Percentiles rank a stretch among this genome's conserved stretches.
Evolutionary conservation across 768 basidiomycete genomes (phyloP).

Genomic region (Hypsizygus marmoreus): DNA sequence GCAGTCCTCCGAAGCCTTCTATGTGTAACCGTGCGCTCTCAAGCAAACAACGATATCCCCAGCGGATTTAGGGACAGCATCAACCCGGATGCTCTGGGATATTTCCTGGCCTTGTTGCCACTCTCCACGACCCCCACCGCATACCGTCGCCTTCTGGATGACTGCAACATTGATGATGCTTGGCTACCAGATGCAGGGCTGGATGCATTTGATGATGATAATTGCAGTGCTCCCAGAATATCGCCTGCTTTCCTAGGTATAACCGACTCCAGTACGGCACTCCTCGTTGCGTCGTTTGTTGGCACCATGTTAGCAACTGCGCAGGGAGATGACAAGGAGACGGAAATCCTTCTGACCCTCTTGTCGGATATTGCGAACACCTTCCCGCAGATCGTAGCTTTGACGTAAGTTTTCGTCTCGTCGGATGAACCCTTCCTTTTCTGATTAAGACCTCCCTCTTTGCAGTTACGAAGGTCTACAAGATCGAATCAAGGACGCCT

Average conservation of each 20-base stretch:
- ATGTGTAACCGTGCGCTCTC: constrained; percentile 54
- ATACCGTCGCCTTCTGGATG: constrained; percentile 63
- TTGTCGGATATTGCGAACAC: constrained; percentile 68
- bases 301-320: constrained; percentile 74
- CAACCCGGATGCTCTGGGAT: constrained; percentile 65
- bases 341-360: constrained; percentile 75
- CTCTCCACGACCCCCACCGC: constrained; percentile 57
- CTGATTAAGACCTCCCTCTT: constrained; percentile 13
- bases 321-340: constrained; percentile 80
- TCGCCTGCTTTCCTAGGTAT: constrained; percentile 63
- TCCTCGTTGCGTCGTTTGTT: constrained; percentile 75
- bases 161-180: constrained; percentile 57
- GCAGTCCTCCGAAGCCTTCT: constrained; percentile 64
- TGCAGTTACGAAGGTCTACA: constrained; percentile 74
- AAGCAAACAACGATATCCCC: constrained; percentile 27
- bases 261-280: constrained; percentile 60
- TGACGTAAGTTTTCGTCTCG: constrained; percentile 57
- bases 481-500: constrained; percentile 72
- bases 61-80: constrained; percentile 48
- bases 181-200: constrained; percentile 42
- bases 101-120: constrained; percentile 79
- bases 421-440: constrained; percentile 6
- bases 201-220: constrained; percentile 40
- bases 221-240: constrained; percentile 49
- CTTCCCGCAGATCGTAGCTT: constrained; percentile 72